These are phyloP conservation scores for Thinopyrum elongatum DNA, from an alignment of 176 grass and related monocot species.

Conservation along the genomic window DNA sequence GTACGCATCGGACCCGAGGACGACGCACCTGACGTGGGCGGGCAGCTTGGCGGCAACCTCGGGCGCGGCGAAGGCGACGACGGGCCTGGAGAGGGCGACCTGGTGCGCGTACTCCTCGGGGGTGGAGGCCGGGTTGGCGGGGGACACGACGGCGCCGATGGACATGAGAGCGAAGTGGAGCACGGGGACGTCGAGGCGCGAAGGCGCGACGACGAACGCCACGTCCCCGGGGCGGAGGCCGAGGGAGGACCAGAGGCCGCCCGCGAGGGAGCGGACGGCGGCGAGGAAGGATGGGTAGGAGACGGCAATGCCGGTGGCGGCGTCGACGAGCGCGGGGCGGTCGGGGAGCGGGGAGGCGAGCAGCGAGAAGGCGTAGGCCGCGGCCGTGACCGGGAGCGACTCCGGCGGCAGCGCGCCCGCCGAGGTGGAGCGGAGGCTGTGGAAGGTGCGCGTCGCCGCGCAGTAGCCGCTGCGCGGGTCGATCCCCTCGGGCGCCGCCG, in stretches of 20 bases:
- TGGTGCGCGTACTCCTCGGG: constrained; percentile 52
- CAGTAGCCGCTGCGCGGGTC: constrained; percentile 59
- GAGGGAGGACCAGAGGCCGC: constrained; percentile 41
- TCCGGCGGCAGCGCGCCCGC: constrained; percentile 29
- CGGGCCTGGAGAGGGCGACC: constrained; percentile 41
- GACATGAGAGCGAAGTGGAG: constrained; percentile 70
- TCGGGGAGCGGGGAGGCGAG: constrained; percentile 43
- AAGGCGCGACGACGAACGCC: constrained; percentile 47
- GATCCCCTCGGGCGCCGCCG: background rate
- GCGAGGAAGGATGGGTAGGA: constrained; percentile 62
- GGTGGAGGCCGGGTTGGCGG: constrained; percentile 55
- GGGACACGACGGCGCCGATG: constrained; percentile 69
- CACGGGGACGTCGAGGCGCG: constrained; percentile 51
- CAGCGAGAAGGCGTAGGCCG: constrained; percentile 48
- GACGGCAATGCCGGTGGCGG: constrained; percentile 43
- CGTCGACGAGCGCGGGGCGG: constrained; percentile 48
- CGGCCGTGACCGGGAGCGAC: constrained; percentile 46
- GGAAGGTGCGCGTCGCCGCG: constrained; percentile 48
- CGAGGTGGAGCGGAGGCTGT: constrained; percentile 47
- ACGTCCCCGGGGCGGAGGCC: constrained; percentile 45
- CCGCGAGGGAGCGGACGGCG: constrained; percentile 45
- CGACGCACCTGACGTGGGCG: constrained; percentile 11
- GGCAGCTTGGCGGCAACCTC: constrained; percentile 49
- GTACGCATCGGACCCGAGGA: constrained; percentile 61
- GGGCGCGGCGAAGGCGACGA: constrained; percentile 46